phyloP scores from a whole-genome alignment of 257 asterid species.

The Nicotiana tomentosiformis region DNA sequence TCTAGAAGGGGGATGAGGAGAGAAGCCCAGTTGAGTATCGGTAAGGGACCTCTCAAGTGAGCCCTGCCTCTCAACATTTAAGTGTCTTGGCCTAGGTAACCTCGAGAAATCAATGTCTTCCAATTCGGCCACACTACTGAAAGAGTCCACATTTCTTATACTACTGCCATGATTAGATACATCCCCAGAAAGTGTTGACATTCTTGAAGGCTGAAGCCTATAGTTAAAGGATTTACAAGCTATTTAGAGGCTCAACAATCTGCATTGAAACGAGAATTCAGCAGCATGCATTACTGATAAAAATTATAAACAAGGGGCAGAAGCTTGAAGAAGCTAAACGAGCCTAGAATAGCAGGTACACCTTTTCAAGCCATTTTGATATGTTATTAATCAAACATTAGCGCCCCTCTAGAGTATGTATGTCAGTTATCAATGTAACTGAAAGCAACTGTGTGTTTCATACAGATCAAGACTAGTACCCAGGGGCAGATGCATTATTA shows the following conservation, averaged over 20 bases:
- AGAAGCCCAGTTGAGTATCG: conserved; percentile 36
- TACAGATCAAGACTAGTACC: no score
- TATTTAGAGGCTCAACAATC: conserved; percentile 4
- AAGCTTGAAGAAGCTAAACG: neutral
- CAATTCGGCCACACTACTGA: conserved; percentile 28
- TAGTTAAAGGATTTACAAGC: neutral
- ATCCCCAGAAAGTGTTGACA: conserved; percentile 36
- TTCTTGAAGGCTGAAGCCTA: conserved; percentile 24
- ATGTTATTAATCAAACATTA: neutral
- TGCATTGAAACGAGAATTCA: neutral
- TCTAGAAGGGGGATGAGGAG: conserved; percentile 58
- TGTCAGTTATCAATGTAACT: neutral
- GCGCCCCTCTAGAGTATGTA: neutral
- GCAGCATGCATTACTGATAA: neutral
- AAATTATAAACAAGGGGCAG: neutral
- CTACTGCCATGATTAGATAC: conserved; percentile 27
- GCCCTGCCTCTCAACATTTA: conserved; percentile 60
- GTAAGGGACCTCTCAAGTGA: conserved; percentile 57
- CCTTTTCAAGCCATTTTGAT: neutral
- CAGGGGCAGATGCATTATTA: no score
- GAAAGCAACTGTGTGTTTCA: neutral
- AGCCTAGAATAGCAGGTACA: neutral
- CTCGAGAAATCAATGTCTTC: conserved; percentile 57
- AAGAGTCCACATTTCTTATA: conserved; percentile 31
- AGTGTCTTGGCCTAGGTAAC: conserved; percentile 35